Conservation (phyloP, 1,284 basidiomycete species). For the Sporisorium sorghi region DNA sequence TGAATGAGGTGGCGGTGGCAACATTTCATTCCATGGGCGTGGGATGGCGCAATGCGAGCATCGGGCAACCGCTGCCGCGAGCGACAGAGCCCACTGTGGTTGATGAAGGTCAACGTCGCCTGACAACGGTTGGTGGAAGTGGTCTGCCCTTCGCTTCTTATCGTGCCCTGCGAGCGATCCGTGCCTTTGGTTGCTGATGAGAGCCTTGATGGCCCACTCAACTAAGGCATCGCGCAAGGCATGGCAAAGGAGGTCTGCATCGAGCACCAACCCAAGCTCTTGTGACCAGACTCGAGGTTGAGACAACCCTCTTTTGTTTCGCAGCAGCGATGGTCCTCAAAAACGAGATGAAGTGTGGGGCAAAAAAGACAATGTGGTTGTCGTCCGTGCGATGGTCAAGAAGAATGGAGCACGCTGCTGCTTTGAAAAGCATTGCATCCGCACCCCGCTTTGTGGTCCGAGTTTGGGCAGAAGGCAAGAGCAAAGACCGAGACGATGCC, state of each 20-base stretch:
- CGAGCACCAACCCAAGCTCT: background rate
- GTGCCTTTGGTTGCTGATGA: background rate
- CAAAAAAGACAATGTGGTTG: background rate
- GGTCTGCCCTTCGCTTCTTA: background rate
- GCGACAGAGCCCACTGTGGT: background rate
- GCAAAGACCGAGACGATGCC: background rate
- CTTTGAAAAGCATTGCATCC: background rate
- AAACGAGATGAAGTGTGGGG: background rate
- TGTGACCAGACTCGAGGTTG: background rate
- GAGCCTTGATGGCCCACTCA: background rate
- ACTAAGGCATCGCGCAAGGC: too few relatives aligned
- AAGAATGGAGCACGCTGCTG: background rate
- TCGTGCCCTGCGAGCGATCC: background rate
- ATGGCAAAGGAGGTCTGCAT: background rate
- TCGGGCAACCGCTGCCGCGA: background rate
- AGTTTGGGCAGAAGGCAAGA: background rate
- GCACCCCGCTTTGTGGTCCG: background rate
- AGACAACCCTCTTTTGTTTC: background rate
- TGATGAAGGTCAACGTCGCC: background rate
- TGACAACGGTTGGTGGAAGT: constrained; percentile 1
- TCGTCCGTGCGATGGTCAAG: background rate
- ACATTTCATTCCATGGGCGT: background rate
- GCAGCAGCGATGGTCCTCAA: background rate
- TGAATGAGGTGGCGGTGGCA: background rate
- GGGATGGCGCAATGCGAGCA: background rate